Base-by-base conservation (phyloP, 176 grass and related monocot species). In the Aechmea fasciata region DNA sequence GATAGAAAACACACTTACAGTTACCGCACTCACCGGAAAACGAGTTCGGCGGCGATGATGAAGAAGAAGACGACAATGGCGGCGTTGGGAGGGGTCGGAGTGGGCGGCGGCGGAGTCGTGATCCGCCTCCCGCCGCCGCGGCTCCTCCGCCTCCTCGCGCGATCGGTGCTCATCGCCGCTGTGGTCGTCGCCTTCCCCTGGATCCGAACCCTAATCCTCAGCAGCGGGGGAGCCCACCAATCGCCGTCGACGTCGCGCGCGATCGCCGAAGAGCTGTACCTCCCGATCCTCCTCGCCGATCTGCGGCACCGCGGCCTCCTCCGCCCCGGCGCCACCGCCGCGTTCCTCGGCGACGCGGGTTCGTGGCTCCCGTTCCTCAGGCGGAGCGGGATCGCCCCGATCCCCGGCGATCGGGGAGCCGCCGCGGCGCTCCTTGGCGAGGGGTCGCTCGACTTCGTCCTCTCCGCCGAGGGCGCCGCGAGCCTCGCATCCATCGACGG, bases 261-360 rank as follows among this genome's bases (percentile, higher is more conserved):
- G 24, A 69, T 72, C 28, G 67, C 14, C 11, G 74, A 63, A 10
- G 70, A 69, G 20, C 26, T 62, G 29, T 65, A 51, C 50, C 3
- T 82, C 47, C 71, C 64, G 51, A 59, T 70, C 3, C 79, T 82
- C 19, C 20, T 82, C 14, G 65, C 10, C 3, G 61, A 83, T 24
- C 62, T 86, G n/a, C 65, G 63, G 12, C 80, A 71, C 22, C 64
- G 63, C 1, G 73, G 77, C 3, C 74, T 81, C 28, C 65, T 90
- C 0, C 77, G 63, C 48, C 24, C n/a, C 57, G 62, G 57, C 15
- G 51, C 61, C 51, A 69, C 49, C 18, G 63, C 61, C 2, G 47
- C 73, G 29, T 83, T 83, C 81, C 52, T 80, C 13, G 65, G 66
- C 52, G 64, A 86, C n/a, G 13, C 73, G 51, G 68, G 50, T 48